Percentiles rank a stretch among this genome's conserved stretches.
phyloP scores from a whole-genome alignment of 2,329 filamentous ascomycete species.

The Ophiocordyceps robertsii region DNA sequence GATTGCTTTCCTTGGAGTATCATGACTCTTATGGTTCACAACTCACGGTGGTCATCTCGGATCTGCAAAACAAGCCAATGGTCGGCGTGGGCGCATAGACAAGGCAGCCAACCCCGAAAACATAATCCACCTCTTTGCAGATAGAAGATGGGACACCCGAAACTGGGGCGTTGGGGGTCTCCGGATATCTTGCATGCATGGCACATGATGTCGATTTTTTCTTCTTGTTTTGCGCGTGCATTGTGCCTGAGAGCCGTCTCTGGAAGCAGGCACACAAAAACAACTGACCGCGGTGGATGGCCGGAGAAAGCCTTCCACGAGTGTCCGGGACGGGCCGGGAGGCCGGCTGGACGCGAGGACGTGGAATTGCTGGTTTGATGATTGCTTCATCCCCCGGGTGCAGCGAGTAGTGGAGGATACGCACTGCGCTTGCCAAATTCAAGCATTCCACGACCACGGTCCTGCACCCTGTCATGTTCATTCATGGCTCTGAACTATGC shows the following conservation, averaged over 20 bases:
- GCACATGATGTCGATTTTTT: conserved; percentile 36
- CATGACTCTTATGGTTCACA: conserved; percentile 34
- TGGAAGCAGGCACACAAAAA: conserved; percentile 24
- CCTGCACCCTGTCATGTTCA: neutral
- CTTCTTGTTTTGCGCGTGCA: conserved; percentile 23
- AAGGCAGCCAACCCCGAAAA: conserved; percentile 28
- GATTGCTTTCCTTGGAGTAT: conserved; percentile 34
- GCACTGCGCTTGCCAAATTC: conserved; percentile 48
- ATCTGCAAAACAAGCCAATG: conserved; percentile 39
- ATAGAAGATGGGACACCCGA: conserved; percentile 59
- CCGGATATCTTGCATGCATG: conserved; percentile 79
- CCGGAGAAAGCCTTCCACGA: conserved; percentile 46
- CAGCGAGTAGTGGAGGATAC: conserved; percentile 31
- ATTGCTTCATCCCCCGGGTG: conserved; percentile 47
- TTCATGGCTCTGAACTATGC: neutral
- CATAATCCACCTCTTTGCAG: conserved; percentile 39
- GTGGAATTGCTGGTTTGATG: conserved; percentile 49
- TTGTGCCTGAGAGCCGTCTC: conserved; percentile 32
- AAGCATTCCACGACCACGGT: conserved; percentile 33
- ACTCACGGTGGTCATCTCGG: conserved; percentile 41
- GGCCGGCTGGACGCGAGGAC: conserved; percentile 38
- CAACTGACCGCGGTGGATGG: conserved; percentile 43
- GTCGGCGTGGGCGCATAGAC: conserved; percentile 38
- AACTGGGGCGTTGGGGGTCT: conserved; percentile 58
- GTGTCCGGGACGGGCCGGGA: conserved; percentile 28